phyloP scores from a whole-genome alignment of 345 rosid species.

The Acer campestre region DNA sequence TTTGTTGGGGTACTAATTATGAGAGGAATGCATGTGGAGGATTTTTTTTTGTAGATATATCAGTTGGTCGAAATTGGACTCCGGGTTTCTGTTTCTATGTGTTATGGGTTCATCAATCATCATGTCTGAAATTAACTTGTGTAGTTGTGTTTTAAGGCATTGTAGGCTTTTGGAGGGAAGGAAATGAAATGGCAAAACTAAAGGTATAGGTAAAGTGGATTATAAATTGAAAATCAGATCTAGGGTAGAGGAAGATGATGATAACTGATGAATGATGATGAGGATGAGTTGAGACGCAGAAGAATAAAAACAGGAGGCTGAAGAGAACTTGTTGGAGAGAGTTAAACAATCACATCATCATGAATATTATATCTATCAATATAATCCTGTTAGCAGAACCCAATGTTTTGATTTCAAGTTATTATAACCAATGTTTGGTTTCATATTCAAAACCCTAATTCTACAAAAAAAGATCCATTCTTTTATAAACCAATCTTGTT shows the following conservation, averaged over 20 bases:
- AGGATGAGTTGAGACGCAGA: neutral
- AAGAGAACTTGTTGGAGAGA: neutral
- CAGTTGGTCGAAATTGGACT: neutral
- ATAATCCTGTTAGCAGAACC: no score
- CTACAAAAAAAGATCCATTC: no score
- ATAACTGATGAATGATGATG: neutral
- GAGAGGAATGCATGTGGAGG: neutral
- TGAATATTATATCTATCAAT: neutral
- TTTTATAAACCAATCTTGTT: no score
- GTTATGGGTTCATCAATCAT: neutral
- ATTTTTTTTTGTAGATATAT: neutral
- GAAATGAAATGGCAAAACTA: neutral
- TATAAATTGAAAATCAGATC: neutral
- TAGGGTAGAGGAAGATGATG: no score
- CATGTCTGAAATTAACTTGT: neutral
- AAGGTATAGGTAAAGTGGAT: neutral
- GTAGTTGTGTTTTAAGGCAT: neutral
- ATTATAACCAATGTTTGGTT: no score
- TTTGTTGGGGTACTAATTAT: neutral
- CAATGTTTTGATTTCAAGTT: no score
- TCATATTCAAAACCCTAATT: no score
- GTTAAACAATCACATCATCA: neutral
- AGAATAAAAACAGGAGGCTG: no score
- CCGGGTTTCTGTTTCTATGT: neutral
- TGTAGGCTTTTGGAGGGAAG: neutral